Percentiles rank a stretch among this genome's conserved stretches.
Conservation (phyloP, 163 green algal genomes). For the Scenedesmus sp. region DNA sequence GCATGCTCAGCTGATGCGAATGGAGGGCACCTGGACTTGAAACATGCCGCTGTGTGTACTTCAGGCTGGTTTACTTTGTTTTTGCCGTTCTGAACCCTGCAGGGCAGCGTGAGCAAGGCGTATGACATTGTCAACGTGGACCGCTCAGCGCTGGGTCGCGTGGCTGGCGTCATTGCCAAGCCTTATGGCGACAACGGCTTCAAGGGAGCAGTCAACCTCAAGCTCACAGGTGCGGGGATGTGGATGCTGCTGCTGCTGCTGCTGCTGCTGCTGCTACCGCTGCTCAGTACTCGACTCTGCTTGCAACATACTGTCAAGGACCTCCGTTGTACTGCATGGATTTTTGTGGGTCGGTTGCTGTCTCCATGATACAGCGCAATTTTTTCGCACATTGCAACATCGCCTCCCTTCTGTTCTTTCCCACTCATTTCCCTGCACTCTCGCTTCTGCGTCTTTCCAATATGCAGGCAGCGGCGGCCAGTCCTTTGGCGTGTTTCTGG, state of each 20-base stretch:
- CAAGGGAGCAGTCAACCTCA: constrained; percentile 71
- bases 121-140: constrained; percentile 93
- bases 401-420: neutral
- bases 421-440: neutral
- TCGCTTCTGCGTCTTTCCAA: constrained; percentile 49
- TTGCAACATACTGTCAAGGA: no score
- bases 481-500: constrained; percentile 96
- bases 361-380: no score
- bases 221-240: constrained; percentile 69
- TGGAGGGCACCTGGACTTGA: no score
- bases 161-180: constrained; percentile 89
- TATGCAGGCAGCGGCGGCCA: constrained; percentile 92
- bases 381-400: neutral
- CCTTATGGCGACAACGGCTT: constrained; percentile 93
- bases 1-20: no score
- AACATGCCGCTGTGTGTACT: no score
- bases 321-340: no score
- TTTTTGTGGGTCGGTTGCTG: no score
- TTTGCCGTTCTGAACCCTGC: neutral
- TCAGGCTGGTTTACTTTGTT: neutral
- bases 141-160: constrained; percentile 82
- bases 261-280: neutral
- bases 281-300: neutral
- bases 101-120: constrained; percentile 68
- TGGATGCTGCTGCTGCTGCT: neutral